phyloP scores from a whole-genome alignment of 2,329 filamentous ascomycete species.

The Lachnellula cervina region DNA sequence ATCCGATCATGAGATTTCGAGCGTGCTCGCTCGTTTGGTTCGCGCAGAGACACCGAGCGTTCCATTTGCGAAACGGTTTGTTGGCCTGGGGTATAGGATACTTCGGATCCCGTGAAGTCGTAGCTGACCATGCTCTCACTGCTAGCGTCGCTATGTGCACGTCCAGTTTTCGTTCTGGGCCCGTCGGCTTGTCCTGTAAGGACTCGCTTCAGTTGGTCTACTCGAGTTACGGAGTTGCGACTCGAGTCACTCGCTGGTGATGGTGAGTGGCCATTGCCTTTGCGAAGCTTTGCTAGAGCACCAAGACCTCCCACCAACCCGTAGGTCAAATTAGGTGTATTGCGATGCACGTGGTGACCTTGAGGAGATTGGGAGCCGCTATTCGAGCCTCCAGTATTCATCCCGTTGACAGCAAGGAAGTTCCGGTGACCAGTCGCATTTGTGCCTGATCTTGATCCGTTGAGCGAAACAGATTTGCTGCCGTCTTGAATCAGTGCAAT shows the following conservation, averaged over 20 bases:
- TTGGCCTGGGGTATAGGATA: slow-evolving; percentile 48
- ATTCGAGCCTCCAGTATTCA: slow-evolving; percentile 35
- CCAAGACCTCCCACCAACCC: slow-evolving; percentile 31
- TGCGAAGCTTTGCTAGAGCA: slow-evolving; percentile 43
- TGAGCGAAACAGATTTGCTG: slow-evolving; percentile 69
- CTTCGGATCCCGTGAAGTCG: slow-evolving; percentile 62
- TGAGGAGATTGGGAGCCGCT: slow-evolving; percentile 41
- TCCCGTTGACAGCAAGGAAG: slow-evolving; percentile 55
- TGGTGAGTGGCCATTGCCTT: slow-evolving; percentile 50
- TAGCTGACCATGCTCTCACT: slow-evolving; percentile 68
- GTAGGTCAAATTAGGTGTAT: slow-evolving; percentile 27
- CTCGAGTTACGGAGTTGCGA: slow-evolving; percentile 51
- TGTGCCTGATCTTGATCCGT: slow-evolving; percentile 66
- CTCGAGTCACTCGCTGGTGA: slow-evolving; percentile 37
- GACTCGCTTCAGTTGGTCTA: slow-evolving; percentile 60
- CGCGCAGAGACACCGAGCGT: slow-evolving; percentile 25
- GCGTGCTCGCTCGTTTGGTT: slow-evolving; percentile 21
- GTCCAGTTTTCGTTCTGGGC: slow-evolving; percentile 34
- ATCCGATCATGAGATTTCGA: slow-evolving; percentile 30
- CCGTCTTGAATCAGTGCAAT: slow-evolving; percentile 63
- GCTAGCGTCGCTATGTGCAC: slow-evolving; percentile 47
- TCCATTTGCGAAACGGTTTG: slow-evolving; percentile 19
- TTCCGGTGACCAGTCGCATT: slow-evolving; percentile 41
- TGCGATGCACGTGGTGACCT: slow-evolving; percentile 30
- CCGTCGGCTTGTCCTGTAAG: slow-evolving; percentile 46